These are phyloP conservation scores for Pleodorina starrii DNA, from an alignment of 139 green algal genomes.

Conservation along the genomic window DNA sequence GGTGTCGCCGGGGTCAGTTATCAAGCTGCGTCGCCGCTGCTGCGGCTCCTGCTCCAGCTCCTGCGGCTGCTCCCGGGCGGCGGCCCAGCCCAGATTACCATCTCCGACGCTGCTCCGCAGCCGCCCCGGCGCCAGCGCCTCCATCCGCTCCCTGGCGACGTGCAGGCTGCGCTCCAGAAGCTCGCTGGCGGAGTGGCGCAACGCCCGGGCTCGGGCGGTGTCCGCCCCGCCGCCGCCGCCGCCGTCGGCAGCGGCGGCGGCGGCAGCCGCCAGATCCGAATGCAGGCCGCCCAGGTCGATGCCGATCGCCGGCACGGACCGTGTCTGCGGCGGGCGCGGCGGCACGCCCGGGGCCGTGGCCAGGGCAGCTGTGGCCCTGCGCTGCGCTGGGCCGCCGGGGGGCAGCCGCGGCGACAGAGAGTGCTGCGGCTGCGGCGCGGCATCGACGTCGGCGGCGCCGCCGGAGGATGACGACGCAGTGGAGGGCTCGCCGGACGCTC, in stretches of 20 bases:
- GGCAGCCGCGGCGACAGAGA: not conserved
- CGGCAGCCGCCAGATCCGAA: no score
- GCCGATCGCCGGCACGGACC: not conserved
- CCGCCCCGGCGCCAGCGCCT: not conserved
- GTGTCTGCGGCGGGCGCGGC: no score
- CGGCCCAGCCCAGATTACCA: no score
- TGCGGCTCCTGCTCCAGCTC: not conserved
- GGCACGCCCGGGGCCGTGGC: not conserved
- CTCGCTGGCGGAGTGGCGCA: not conserved
- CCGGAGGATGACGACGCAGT: no score
- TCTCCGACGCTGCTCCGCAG: not conserved
- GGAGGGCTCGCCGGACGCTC: no score
- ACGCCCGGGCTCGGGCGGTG: no score
- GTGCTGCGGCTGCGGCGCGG: not conserved
- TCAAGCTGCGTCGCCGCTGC: not conserved
- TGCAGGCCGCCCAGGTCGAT: no score
- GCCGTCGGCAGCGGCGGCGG: no score
- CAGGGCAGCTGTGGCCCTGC: not conserved
- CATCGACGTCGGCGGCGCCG: no score
- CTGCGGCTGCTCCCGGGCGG: not conserved
- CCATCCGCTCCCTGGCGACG: not conserved
- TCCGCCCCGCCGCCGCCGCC: no score
- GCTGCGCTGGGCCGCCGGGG: no score
- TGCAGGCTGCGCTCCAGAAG: not conserved
- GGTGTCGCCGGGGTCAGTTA: not conserved